Conservation (phyloP, 2,329 filamentous ascomycete species). For the Cladophialophora immunda region DNA sequence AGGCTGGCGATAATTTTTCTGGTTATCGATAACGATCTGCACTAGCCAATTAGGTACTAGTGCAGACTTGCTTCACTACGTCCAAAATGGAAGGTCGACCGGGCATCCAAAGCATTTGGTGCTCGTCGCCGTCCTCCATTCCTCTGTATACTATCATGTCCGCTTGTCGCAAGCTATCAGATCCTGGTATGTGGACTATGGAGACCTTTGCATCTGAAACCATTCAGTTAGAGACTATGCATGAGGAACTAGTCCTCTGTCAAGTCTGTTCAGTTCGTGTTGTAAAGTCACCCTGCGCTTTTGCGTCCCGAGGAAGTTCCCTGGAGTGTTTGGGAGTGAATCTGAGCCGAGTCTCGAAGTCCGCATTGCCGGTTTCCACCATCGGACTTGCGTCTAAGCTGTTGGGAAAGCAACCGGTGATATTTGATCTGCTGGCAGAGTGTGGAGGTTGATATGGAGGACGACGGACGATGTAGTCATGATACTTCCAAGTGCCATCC, state of each 20-base stretch:
- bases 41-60: not conserved
- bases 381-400: not conserved
- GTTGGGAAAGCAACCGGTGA: not conserved
- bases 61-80: not conserved
- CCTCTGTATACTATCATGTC: not conserved
- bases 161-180: not conserved
- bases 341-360: no score
- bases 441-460: not conserved
- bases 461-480: not conserved
- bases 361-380: not conserved
- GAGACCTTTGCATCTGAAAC: not conserved
- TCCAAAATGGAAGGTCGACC: not conserved
- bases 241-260: not conserved
- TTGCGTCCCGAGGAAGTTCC: not conserved
- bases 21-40: conserved; percentile 15
- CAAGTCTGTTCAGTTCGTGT: not conserved
- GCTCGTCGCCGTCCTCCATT: not conserved
- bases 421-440: not conserved
- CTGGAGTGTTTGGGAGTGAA: no score
- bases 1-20: conserved; percentile 11
- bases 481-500: not conserved
- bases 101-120: not conserved
- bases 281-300: not conserved
- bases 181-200: not conserved
- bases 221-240: not conserved